Conservation (phyloP, 108 stramenopile genomes). For the Nannochloropsis gaditana region DNA sequence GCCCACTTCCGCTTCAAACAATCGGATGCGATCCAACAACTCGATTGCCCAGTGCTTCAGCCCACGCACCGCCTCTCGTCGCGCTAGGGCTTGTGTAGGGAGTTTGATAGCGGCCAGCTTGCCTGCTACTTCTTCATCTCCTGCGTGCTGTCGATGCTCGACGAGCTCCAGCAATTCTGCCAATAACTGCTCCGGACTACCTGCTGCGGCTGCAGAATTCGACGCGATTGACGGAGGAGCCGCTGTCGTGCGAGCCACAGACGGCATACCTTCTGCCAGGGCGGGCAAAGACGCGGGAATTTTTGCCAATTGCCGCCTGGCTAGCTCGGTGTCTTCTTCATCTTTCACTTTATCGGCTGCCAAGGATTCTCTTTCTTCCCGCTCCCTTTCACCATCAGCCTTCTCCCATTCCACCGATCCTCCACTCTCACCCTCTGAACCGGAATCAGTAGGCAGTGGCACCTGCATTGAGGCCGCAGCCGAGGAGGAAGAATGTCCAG, state of each 20-base stretch:
- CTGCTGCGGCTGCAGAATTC: not conserved
- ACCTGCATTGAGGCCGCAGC: not conserved
- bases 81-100: not conserved
- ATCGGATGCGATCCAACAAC: constrained; percentile 17
- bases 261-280: not conserved
- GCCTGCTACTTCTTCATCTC: not conserved
- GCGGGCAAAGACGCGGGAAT: not conserved
- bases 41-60: not conserved
- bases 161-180: constrained; percentile 16
- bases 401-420: not conserved
- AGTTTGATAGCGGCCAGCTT: not conserved
- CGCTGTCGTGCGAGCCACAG: not conserved
- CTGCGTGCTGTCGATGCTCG: not conserved
- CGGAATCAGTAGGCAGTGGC: not conserved
- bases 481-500: not conserved
- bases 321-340: not conserved
- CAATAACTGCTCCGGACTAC: not conserved
- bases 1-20: not conserved
- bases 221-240: not conserved
- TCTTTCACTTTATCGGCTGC: not conserved
- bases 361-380: not conserved
- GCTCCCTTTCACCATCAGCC: not conserved
- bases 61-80: not conserved
- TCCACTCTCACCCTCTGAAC: not conserved
- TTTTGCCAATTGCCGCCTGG: not conserved